Evolutionary conservation across 495 filamentous ascomycete species (phyloP).

Genomic region (Oleoguttula mirabilis): DNA sequence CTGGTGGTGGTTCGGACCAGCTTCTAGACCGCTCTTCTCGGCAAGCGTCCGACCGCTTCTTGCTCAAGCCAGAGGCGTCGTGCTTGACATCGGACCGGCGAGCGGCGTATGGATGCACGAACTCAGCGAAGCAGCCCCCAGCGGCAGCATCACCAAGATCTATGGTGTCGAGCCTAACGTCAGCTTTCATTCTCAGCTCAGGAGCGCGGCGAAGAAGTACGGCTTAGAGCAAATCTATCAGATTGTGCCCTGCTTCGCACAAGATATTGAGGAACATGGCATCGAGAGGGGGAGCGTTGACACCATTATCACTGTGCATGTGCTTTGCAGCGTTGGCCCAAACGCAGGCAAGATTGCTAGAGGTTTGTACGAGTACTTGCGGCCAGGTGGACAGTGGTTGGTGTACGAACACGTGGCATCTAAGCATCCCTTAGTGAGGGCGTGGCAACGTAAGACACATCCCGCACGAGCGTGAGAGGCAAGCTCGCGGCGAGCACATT

Average conservation of each 20-base stretch:
- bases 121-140: conserved; percentile 16
- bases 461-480: neutral
- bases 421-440: neutral
- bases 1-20: conserved; percentile 6
- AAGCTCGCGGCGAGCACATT: neutral
- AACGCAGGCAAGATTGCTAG: conserved; percentile 41
- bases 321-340: conserved; percentile 55
- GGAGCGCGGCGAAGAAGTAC: conserved; percentile 31
- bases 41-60: conserved; percentile 1
- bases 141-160: conserved; percentile 37
- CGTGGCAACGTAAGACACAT: neutral
- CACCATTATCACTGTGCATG: conserved; percentile 53
- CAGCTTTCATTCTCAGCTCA: conserved; percentile 40
- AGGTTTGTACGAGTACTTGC: conserved; percentile 50
- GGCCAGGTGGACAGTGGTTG: conserved; percentile 53
- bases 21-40: neutral
- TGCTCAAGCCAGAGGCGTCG: conserved; percentile 23
- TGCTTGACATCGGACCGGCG: conserved; percentile 39
- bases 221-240: conserved; percentile 48
- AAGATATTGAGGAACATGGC: conserved; percentile 36
- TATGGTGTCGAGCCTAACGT: conserved; percentile 57
- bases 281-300: conserved; percentile 47
- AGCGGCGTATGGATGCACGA: conserved; percentile 37
- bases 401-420: conserved; percentile 55
- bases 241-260: conserved; percentile 49